Evolutionary conservation across 1,284 basidiomycete species (phyloP).

Genomic region (Leucocoprinus gongylophorus): DNA sequence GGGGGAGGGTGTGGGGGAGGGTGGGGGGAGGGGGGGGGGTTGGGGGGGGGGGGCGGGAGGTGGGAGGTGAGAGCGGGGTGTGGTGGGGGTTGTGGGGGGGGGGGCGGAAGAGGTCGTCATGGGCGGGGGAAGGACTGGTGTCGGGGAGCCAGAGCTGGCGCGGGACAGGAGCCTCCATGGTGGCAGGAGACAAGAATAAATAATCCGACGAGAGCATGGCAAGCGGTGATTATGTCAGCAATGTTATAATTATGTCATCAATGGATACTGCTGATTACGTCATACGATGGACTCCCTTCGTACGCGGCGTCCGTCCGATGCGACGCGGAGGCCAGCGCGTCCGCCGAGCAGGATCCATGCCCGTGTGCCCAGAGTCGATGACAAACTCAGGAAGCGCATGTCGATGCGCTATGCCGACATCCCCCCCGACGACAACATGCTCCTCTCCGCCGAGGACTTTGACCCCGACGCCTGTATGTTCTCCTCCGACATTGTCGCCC

Average conservation of each 20-base stretch:
- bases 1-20: constrained; percentile 46
- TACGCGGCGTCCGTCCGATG: constrained; percentile 45
- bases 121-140: constrained; percentile 28
- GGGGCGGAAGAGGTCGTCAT: constrained; percentile 42
- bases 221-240: not conserved
- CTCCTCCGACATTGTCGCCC: not conserved
- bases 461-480: constrained; percentile 76
- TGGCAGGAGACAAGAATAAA: constrained; percentile 1
- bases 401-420: constrained; percentile 86
- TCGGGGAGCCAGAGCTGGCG: constrained; percentile 17
- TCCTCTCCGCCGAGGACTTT: constrained; percentile 70
- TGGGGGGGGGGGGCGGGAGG: constrained; percentile 22
- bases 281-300: constrained; percentile 45
- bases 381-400: constrained; percentile 92
- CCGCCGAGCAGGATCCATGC: constrained; percentile 36
- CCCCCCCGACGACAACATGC: constrained; percentile 50
- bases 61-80: constrained; percentile 25
- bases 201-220: constrained; percentile 13
- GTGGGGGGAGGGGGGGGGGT: constrained; percentile 37
- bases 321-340: constrained; percentile 32
- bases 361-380: constrained; percentile 72
- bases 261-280: too few species aligned
- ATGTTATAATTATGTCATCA: too few species aligned
- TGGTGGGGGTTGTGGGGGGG: constrained; percentile 22
- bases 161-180: constrained; percentile 15